A percentile compares a stretch with the other conserved stretches of the same genome.
These are phyloP conservation scores for Pseudogymnoascus sp. DNA, from an alignment of 2,329 filamentous ascomycete species.

Conservation along the genomic window DNA sequence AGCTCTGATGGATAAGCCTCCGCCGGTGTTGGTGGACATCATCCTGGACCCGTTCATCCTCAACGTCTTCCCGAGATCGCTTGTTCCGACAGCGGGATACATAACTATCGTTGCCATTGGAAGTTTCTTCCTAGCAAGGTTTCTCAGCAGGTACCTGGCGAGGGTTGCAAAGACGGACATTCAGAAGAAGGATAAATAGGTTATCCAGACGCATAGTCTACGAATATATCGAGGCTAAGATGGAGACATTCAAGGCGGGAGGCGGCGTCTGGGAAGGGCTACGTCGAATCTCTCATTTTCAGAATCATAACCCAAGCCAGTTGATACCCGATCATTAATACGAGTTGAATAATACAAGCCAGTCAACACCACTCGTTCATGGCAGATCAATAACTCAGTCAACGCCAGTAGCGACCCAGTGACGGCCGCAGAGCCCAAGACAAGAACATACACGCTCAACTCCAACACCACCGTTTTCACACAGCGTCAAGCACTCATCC, in stretches of 20 bases:
- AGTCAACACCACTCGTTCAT: not conserved
- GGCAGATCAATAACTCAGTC: no score
- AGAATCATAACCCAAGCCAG: not conserved
- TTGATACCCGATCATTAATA: no score
- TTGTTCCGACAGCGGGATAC: conserved; percentile 65
- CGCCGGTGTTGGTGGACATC: conserved; percentile 67
- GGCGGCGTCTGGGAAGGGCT: not conserved
- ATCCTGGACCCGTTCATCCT: conserved; percentile 80
- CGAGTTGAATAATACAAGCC: not conserved
- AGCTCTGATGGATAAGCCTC: conserved; percentile 66
- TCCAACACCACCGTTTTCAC: not conserved
- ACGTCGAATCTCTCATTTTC: not conserved
- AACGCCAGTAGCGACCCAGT: not conserved
- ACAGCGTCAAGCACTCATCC: not conserved
- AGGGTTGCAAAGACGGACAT: conserved; percentile 11
- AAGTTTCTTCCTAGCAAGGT: conserved; percentile 25
- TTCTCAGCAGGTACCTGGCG: conserved; percentile 21
- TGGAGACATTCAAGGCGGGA: not conserved
- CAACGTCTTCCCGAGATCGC: conserved; percentile 71
- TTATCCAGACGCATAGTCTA: not conserved
- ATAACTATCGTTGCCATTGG: conserved; percentile 50
- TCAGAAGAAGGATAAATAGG: conserved; percentile 2
- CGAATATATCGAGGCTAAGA: not conserved
- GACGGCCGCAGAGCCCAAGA: not conserved
- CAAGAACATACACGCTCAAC: not conserved